phyloP scores from a whole-genome alignment of 2,329 filamentous ascomycete genomes.

The Juglanconis sp. region DNA sequence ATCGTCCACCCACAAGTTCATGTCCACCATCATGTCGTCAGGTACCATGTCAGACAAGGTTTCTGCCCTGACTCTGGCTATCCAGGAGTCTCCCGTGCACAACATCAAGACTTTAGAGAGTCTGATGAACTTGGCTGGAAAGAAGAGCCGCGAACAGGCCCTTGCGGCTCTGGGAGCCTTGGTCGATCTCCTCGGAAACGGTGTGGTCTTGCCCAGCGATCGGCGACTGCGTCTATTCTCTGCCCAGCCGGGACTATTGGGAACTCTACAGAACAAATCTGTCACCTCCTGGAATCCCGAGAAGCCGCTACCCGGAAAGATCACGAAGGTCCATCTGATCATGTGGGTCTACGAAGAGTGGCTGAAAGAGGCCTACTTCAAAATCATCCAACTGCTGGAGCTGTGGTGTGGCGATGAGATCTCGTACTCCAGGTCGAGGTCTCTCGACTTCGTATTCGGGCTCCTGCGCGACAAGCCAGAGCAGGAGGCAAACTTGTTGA shows the following conservation, averaged over 20 bases:
- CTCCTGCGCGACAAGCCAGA: conserved; percentile 94
- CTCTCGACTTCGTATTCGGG: conserved; percentile 88
- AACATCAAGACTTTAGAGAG: conserved; percentile 87
- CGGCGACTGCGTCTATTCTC: conserved; percentile 78
- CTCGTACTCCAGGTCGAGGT: conserved; percentile 82
- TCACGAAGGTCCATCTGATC: conserved; percentile 76
- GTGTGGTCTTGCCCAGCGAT: conserved; percentile 77
- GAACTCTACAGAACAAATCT: conserved; percentile 62
- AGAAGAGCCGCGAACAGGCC: conserved; percentile 89
- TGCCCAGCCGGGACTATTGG: conserved; percentile 73
- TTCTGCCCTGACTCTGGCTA: conserved; percentile 86
- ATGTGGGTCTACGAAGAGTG: conserved; percentile 93
- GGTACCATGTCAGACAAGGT: conserved; percentile 97
- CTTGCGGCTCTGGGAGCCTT: conserved; percentile 88
- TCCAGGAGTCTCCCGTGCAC: conserved; percentile 94
- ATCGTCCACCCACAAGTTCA: conserved; percentile 89
- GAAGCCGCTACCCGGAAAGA: conserved; percentile 68
- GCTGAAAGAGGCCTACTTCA: conserved; percentile 91
- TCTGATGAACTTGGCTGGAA: conserved; percentile 77
- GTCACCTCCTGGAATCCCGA: conserved; percentile 61
- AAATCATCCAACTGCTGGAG: conserved; percentile 86
- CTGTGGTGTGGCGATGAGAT: conserved; percentile 94
- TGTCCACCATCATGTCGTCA: conserved; percentile 94
- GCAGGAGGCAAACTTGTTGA: conserved; percentile 89
- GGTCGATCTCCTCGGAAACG: conserved; percentile 90